Percentiles rank a stretch among this genome's conserved stretches.
Conservation (phyloP, 2,329 filamentous ascomycete genomes). For the Phyllosticta citriasiana region DNA sequence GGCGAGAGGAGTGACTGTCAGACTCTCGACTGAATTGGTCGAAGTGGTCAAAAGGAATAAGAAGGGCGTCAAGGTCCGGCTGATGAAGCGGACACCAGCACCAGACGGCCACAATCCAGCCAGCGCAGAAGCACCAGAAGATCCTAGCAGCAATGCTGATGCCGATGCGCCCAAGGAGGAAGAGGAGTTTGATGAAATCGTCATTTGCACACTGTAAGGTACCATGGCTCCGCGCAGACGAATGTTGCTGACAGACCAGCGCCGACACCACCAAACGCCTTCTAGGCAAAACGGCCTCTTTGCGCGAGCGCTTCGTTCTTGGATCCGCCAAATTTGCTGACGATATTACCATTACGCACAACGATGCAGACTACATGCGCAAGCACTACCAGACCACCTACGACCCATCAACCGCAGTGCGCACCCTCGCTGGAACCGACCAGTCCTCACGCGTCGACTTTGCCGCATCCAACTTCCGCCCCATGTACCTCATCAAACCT, state of each 20-base stretch:
- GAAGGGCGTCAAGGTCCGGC: constrained; percentile 41
- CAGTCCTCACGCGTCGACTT: constrained; percentile 33
- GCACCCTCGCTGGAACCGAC: constrained; percentile 30
- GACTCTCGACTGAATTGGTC: constrained; percentile 47
- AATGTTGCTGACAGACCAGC: constrained; percentile 13
- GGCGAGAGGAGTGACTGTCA: constrained; percentile 45
- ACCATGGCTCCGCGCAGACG: not conserved
- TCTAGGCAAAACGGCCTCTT: constrained; percentile 47
- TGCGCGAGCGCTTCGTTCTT: constrained; percentile 56
- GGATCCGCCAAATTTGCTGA: constrained; percentile 61
- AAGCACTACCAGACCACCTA: constrained; percentile 58
- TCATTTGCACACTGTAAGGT: constrained; percentile 48
- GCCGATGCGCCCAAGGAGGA: constrained; percentile 32
- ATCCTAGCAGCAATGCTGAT: constrained; percentile 28
- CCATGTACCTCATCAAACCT: constrained; percentile 57
- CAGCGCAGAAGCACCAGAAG: constrained; percentile 32
- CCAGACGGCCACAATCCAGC: constrained; percentile 36
- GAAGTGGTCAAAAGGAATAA: constrained; percentile 42
- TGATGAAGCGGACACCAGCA: constrained; percentile 33
- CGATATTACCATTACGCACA: constrained; percentile 62
- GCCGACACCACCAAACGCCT: constrained; percentile 49
- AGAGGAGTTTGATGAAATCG: constrained; percentile 54
- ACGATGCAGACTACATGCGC: constrained; percentile 54
- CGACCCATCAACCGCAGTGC: constrained; percentile 37
- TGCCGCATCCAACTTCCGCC: constrained; percentile 45